Conservation (phyloP, 1,139 yeast genomes). For the Yamadazyma epiphylla region DNA sequence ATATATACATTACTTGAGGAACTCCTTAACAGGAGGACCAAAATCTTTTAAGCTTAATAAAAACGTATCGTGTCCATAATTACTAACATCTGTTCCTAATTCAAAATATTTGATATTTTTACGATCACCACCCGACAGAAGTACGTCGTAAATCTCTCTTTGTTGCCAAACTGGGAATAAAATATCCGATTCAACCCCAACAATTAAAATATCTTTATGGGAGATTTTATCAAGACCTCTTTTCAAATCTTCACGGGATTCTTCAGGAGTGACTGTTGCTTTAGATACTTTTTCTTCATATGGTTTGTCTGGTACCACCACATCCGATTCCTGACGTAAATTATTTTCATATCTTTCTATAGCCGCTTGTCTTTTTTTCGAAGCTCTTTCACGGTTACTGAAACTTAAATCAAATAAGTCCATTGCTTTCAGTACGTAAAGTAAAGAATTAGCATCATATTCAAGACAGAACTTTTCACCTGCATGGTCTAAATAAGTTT, state of each 20-base stretch:
- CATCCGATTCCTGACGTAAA: constrained; percentile 3
- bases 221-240: constrained; percentile 64
- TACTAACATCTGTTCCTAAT: constrained; percentile 68
- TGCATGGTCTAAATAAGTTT: constrained; percentile 89
- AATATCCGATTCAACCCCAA: constrained; percentile 90
- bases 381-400: constrained; percentile 42
- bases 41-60: constrained; percentile 72
- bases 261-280: constrained; percentile 43
- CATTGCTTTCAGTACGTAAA: constrained; percentile 91
- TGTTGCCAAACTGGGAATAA: constrained; percentile 96
- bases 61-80: constrained; percentile 90
- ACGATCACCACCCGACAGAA: constrained; percentile 28
- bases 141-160: constrained; percentile 66
- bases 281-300: constrained; percentile 46
- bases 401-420: constrained; percentile 83
- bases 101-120: constrained; percentile 59
- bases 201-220: constrained; percentile 64
- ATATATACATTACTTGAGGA: constrained; percentile 29
- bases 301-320: constrained; percentile 51
- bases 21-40: constrained; percentile 69
- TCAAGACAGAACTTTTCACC: constrained; percentile 92
- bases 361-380: constrained; percentile 33
- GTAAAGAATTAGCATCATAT: constrained; percentile 85
- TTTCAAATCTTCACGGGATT: constrained; percentile 55
- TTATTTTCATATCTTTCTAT: constrained; percentile 20